These are phyloP conservation scores for Aspergillus ochraceoroseus DNA, from an alignment of 2,329 filamentous ascomycete species.

Conservation along the genomic window DNA sequence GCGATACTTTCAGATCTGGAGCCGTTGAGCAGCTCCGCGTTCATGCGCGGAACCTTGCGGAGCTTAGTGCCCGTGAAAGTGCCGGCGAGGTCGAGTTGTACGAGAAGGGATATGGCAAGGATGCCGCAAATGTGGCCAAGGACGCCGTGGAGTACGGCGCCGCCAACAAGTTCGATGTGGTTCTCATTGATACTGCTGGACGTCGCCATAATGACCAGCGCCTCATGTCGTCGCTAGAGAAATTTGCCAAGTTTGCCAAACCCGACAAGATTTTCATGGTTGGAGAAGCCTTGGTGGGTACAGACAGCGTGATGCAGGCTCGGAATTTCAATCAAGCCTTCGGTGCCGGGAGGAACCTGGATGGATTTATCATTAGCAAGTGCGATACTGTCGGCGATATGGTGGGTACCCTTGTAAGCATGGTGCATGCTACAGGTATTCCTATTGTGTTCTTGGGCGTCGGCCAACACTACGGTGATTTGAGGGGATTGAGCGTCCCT, in stretches of 20 bases:
- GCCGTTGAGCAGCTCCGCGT: conserved; percentile 96
- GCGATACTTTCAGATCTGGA: conserved; percentile 93
- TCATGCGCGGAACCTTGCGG: conserved; percentile 87
- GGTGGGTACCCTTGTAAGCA: conserved; percentile 91
- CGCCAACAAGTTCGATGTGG: conserved; percentile 77
- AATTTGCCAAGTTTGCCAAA: conserved; percentile 91
- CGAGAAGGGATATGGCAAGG: conserved; percentile 96
- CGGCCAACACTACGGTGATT: conserved; percentile 63
- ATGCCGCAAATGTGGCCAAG: conserved; percentile 90
- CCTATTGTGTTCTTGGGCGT: conserved; percentile 87
- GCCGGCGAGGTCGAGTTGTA: conserved; percentile 80
- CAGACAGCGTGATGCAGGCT: conserved; percentile 90
- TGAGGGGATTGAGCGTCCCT: conserved; percentile 60
- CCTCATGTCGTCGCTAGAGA: conserved; percentile 93
- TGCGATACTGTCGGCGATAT: conserved; percentile 99
- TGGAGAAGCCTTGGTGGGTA: conserved; percentile 84
- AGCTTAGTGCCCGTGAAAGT: conserved; percentile 78
- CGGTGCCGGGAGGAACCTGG: conserved; percentile 70
- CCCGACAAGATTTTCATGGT: conserved; percentile 99
- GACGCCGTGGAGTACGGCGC: conserved; percentile 81
- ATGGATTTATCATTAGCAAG: conserved; percentile 98
- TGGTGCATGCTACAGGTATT: conserved; percentile 95
- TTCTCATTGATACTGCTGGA: conserved; percentile 93
- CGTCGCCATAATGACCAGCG: conserved; percentile 91
- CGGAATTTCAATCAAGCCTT: conserved; percentile 95